Percentiles rank a stretch among this genome's conserved stretches.
These are phyloP conservation scores for Hysterangium stoloniferum DNA, from an alignment of 768 basidiomycete species.

Conservation along the genomic window DNA sequence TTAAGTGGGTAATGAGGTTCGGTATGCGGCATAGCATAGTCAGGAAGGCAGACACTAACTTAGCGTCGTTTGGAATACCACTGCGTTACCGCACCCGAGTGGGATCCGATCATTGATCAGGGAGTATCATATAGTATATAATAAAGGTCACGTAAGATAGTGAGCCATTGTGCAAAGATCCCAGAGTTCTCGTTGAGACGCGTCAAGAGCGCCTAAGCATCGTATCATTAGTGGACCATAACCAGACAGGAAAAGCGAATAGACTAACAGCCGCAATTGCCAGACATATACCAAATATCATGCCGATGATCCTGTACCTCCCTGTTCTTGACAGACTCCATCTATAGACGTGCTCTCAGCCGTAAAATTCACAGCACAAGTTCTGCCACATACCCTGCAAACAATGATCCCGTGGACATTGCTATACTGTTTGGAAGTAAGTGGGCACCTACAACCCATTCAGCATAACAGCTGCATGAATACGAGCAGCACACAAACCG, in stretches of 20 bases:
- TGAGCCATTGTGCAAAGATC: slow-evolving; percentile 46
- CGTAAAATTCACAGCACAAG: not conserved
- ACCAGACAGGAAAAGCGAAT: slow-evolving; percentile 37
- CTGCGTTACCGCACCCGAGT: slow-evolving; percentile 66
- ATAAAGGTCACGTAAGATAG: slow-evolving; percentile 38
- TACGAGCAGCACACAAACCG: slow-evolving; percentile 30
- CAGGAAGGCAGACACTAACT: slow-evolving; percentile 40
- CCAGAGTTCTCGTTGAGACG: slow-evolving; percentile 36
- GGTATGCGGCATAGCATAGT: no score
- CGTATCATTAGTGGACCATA: not conserved
- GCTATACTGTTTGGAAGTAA: slow-evolving; percentile 53
- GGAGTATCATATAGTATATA: not conserved
- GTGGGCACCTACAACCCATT: slow-evolving; percentile 42
- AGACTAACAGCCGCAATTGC: slow-evolving; percentile 48
- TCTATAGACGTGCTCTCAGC: no score
- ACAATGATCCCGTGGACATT: slow-evolving; percentile 54
- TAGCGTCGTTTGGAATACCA: slow-evolving; percentile 61
- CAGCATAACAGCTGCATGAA: not conserved
- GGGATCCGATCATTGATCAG: slow-evolving; percentile 40
- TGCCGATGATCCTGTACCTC: slow-evolving; percentile 51
- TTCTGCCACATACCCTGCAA: slow-evolving; percentile 43
- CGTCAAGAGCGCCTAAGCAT: slow-evolving; percentile 1
- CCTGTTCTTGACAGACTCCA: slow-evolving; percentile 62
- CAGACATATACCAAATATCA: slow-evolving; percentile 58
- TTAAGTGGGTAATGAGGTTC: not conserved